These are phyloP conservation scores for Entomortierella parvispora DNA, from an alignment of 192 early-diverging fungal genomes.

Conservation along the genomic window DNA sequence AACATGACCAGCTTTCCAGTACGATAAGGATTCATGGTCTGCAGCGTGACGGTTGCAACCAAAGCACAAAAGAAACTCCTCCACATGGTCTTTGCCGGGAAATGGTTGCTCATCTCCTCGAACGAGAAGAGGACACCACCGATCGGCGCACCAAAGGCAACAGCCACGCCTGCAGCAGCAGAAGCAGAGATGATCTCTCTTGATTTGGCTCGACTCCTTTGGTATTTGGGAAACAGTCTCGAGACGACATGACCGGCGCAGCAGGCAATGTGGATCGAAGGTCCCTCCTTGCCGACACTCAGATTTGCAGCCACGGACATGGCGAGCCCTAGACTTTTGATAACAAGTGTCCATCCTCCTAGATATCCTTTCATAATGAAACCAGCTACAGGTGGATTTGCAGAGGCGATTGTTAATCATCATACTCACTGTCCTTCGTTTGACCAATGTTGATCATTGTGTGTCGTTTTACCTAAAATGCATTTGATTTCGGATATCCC, in stretches of 20 bases:
- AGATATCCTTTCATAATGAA: slow-evolving; percentile 96
- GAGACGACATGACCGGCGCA: slow-evolving; percentile 92
- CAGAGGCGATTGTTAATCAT: background rate
- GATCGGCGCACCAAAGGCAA: slow-evolving; percentile 97
- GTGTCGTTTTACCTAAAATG: slow-evolving; percentile 72
- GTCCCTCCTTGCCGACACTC: slow-evolving; percentile 94
- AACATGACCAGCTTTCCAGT: slow-evolving; percentile 98
- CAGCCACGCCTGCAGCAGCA: slow-evolving; percentile 95
- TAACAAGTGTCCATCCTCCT: slow-evolving; percentile 88
- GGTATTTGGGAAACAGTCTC: slow-evolving; percentile 81
- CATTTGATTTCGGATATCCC: slow-evolving; percentile 93
- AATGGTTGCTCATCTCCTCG: slow-evolving; percentile 93
- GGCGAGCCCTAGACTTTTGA: slow-evolving; percentile 92
- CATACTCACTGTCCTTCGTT: too few relatives aligned
- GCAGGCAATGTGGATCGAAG: slow-evolving; percentile 95
- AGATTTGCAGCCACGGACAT: slow-evolving; percentile 90
- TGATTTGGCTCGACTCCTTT: slow-evolving; percentile 77
- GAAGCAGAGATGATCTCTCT: slow-evolving; percentile 88
- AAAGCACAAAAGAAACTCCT: slow-evolving; percentile 97
- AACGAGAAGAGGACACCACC: slow-evolving; percentile 80
- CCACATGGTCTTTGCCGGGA: slow-evolving; percentile 97
- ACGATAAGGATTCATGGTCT: slow-evolving; percentile 93
- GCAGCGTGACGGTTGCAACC: slow-evolving; percentile 91
- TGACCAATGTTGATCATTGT: too few relatives aligned
- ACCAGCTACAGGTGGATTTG: slow-evolving; percentile 65